Percentiles rank a stretch among this genome's conserved stretches.
phyloP scores from a whole-genome alignment of 1,284 basidiomycete genomes.

The Microbotryomycetes sp. region DNA sequence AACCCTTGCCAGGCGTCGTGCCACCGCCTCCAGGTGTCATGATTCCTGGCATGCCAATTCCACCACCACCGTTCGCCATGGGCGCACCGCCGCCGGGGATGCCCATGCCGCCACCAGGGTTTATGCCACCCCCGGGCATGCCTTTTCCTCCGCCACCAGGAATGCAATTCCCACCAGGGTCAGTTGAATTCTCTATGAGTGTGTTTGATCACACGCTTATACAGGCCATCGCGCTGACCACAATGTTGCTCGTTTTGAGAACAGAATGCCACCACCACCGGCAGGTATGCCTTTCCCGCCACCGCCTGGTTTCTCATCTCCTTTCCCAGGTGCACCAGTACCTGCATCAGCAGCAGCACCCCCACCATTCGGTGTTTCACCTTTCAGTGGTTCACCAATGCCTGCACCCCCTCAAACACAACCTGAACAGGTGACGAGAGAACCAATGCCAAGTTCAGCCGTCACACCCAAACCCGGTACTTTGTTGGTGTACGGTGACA shows the following conservation, averaged over 20 bases:
- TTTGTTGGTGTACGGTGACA: conserved; percentile 63
- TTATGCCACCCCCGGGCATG: conserved; percentile 14
- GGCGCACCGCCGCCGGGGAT: conserved; percentile 23
- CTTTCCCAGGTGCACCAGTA: conserved; percentile 35
- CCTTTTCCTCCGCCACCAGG: conserved; percentile 1
- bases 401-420: conserved; percentile 40
- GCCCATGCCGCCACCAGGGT: conserved; percentile 14
- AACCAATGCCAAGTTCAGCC: conserved; percentile 54
- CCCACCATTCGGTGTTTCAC: conserved; percentile 26
- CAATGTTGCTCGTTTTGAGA: neutral
- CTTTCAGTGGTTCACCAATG: conserved; percentile 37
- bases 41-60: neutral
- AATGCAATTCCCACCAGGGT: conserved; percentile 16
- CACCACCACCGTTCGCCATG: conserved; percentile 15
- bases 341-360: conserved; percentile 41
- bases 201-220: neutral
- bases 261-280: conserved; percentile 11
- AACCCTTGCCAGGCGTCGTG: conserved; percentile 16
- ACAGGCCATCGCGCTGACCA: neutral
- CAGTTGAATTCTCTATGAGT: neutral
- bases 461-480: conserved; percentile 63
- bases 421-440: no score
- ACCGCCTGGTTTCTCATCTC: conserved; percentile 14
- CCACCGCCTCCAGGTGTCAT: neutral
- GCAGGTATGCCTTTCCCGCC: conserved; percentile 16